A percentile compares a stretch with the other conserved stretches of the same genome.
Conservation (phyloP, 768 basidiomycete species). For the Rossbeevera mucosa region DNA sequence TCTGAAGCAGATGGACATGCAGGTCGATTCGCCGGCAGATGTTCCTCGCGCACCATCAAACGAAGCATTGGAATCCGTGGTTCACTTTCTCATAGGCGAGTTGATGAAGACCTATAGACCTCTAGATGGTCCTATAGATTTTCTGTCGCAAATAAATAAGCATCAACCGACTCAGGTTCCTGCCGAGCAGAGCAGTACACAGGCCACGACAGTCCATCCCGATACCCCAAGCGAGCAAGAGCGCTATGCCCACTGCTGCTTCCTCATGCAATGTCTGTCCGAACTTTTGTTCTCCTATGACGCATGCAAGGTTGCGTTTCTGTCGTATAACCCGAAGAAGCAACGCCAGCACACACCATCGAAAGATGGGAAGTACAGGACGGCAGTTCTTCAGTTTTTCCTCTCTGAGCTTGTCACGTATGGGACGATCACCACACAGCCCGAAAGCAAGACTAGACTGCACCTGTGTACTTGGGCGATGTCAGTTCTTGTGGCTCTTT, state of each 20-base stretch:
- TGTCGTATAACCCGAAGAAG: slow-evolving; percentile 70
- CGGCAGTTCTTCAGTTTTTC: slow-evolving; percentile 71
- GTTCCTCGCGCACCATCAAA: slow-evolving; percentile 25
- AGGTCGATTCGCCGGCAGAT: slow-evolving; percentile 42
- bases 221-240: slow-evolving; percentile 22
- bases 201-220: slow-evolving; percentile 7
- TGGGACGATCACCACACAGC: slow-evolving; percentile 63
- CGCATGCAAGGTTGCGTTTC: slow-evolving; percentile 81
- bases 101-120: slow-evolving; percentile 59
- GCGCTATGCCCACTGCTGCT: slow-evolving; percentile 57
- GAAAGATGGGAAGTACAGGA: slow-evolving; percentile 68
- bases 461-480: slow-evolving; percentile 81
- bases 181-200: slow-evolving; percentile 16
- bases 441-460: slow-evolving; percentile 50
- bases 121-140: slow-evolving; percentile 28
- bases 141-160: slow-evolving; percentile 12
- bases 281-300: slow-evolving; percentile 94
- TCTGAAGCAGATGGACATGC: slow-evolving; percentile 47
- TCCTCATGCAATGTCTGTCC: slow-evolving; percentile 87
- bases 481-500: slow-evolving; percentile 89
- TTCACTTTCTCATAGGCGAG: slow-evolving; percentile 72
- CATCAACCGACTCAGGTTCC: slow-evolving; percentile 7
- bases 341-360: slow-evolving; percentile 48
- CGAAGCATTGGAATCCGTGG: slow-evolving; percentile 52
- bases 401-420: slow-evolving; percentile 80